Conservation (phyloP, 768 basidiomycete genomes). For the Calvatia gigantea region DNA sequence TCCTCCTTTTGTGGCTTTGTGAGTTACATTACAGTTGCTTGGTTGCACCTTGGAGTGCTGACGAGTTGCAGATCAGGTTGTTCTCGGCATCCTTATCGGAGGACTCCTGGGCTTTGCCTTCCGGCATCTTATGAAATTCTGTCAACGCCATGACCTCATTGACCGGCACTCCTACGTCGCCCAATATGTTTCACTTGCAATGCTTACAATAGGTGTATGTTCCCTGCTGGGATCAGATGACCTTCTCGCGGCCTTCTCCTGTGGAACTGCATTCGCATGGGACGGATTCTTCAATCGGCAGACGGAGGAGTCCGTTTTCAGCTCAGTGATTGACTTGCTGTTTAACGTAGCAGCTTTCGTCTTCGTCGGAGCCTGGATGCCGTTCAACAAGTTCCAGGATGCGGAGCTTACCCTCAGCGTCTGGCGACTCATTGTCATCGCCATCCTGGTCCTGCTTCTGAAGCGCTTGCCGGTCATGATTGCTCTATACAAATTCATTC, state of each 20-base stretch:
- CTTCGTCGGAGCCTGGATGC: slow-evolving; percentile 97
- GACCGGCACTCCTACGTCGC: slow-evolving; percentile 94
- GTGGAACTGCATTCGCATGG: slow-evolving; percentile 96
- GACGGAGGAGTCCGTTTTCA: slow-evolving; percentile 94
- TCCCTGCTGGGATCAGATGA: slow-evolving; percentile 90
- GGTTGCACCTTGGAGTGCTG: slow-evolving; percentile 10
- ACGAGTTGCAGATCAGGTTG: slow-evolving; percentile 61
- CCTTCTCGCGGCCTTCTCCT: slow-evolving; percentile 90
- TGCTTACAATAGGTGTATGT: slow-evolving; percentile 81
- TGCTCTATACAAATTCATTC: slow-evolving; percentile 86
- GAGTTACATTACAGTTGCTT: slow-evolving; percentile 27
- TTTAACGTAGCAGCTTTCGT: slow-evolving; percentile 97
- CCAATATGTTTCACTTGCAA: slow-evolving; percentile 81
- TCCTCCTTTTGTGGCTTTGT: slow-evolving; percentile 85
- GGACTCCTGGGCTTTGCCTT: slow-evolving; percentile 72
- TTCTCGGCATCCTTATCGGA: slow-evolving; percentile 74
- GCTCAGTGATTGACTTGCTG: slow-evolving; percentile 91
- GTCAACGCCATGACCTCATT: slow-evolving; percentile 80
- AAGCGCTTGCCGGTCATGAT: slow-evolving; percentile 84
- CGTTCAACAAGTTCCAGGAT: slow-evolving; percentile 78
- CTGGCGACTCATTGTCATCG: slow-evolving; percentile 83
- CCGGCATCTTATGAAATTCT: slow-evolving; percentile 91
- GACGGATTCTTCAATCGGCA: slow-evolving; percentile 92
- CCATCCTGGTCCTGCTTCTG: slow-evolving; percentile 76
- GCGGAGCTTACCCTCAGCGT: slow-evolving; percentile 63